A percentile compares a stretch with the other conserved stretches of the same genome.
phyloP scores from a whole-genome alignment of 139 green algal species.

The Closterium sp. region DNA sequence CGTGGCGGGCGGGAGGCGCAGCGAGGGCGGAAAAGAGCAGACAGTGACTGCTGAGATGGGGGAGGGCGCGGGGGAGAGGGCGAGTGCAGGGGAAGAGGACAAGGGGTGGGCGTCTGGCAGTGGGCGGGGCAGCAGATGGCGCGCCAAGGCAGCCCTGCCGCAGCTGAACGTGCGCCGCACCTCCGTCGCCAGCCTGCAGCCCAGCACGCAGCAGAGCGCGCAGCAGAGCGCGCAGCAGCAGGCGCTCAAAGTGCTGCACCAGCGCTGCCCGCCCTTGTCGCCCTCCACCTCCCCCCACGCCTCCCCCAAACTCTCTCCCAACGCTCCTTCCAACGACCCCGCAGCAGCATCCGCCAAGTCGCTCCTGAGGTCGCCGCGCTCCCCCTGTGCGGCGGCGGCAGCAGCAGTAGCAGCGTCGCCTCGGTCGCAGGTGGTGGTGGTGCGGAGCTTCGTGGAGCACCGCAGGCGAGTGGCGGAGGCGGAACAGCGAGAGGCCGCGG shows the following conservation, averaged over 20 bases:
- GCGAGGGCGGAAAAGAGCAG: not conserved
- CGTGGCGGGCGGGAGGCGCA: not conserved
- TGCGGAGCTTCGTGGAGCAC: not conserved
- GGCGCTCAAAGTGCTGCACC: not conserved
- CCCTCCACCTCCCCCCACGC: not conserved
- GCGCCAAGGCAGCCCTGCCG: not conserved
- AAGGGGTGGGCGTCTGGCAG: not conserved
- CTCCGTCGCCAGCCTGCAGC: not conserved
- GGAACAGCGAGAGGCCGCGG: not conserved
- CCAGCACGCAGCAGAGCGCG: not conserved
- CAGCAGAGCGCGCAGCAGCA: not conserved
- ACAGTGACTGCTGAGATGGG: not conserved
- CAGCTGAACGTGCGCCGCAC: not conserved
- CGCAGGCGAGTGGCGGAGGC: not conserved
- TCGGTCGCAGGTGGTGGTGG: not conserved
- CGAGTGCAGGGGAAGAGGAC: not conserved
- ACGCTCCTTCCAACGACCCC: not conserved
- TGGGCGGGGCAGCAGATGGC: not conserved
- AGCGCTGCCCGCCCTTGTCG: not conserved
- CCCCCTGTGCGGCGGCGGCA: not conserved
- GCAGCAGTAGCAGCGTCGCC: not conserved
- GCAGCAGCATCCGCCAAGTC: not conserved
- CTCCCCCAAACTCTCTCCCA: not conserved
- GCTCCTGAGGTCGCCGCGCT: not conserved
- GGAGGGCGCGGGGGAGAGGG: not conserved